phyloP scores from a whole-genome alignment of 768 basidiomycete genomes.

The Boletus reticulatus region DNA sequence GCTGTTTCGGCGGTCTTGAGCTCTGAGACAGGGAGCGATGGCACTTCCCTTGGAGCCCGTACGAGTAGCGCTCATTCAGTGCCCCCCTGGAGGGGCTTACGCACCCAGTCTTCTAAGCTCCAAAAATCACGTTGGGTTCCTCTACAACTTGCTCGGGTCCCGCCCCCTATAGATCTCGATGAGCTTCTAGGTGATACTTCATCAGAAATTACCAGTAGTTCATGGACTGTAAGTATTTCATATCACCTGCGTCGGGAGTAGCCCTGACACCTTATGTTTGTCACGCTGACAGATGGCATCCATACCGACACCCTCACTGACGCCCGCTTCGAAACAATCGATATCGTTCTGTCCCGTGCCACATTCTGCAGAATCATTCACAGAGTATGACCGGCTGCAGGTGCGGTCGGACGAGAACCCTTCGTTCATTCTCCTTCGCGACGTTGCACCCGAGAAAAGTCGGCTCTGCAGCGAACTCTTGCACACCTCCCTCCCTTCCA shows the following conservation, averaged over 20 bases:
- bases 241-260: background rate
- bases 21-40: conserved; percentile 26
- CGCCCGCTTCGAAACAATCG: background rate
- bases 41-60: background rate
- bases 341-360: conserved; percentile 25
- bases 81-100: conserved; percentile 2
- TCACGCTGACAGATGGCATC: conserved; percentile 9
- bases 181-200: background rate
- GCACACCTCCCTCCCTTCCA: conserved; percentile 26
- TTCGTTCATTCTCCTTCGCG: conserved; percentile 18
- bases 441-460: conserved; percentile 21
- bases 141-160: background rate
- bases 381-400: conserved; percentile 27
- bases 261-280: background rate
- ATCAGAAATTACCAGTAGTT: conserved; percentile 3
- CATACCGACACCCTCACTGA: background rate
- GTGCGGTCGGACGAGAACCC: conserved; percentile 22
- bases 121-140: conserved; percentile 18
- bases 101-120: conserved; percentile 9
- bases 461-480: conserved; percentile 25
- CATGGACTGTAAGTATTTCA: conserved; percentile 18
- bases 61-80: conserved; percentile 1
- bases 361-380: conserved; percentile 28
- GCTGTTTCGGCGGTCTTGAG: conserved; percentile 23
- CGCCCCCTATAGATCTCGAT: background rate